Conservation (phyloP, 1,284 basidiomycete species). For the Microbotryomycetes sp. region DNA sequence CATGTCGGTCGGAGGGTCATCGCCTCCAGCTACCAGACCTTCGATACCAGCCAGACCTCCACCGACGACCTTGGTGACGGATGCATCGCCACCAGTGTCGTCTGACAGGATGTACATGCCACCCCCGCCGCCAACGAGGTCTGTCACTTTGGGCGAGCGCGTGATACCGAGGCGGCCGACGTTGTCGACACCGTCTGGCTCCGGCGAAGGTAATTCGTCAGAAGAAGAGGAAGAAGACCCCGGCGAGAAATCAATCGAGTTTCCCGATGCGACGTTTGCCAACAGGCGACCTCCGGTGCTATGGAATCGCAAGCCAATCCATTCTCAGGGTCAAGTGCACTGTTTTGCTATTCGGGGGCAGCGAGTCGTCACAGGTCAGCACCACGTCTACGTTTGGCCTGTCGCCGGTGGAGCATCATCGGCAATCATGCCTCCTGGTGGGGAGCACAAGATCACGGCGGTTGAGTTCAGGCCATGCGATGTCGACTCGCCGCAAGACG, state of each 20-base stretch:
- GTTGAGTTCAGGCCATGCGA: conserved; percentile 65
- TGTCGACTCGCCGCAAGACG: conserved; percentile 44
- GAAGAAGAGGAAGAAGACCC: conserved; percentile 26
- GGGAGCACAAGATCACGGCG: conserved; percentile 59
- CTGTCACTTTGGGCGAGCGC: conserved; percentile 5
- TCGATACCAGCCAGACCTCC: background rate
- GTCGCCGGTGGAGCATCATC: conserved; percentile 46
- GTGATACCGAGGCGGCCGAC: conserved; percentile 16
- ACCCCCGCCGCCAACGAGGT: conserved; percentile 26
- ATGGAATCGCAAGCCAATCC: conserved; percentile 37
- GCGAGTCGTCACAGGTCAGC: conserved; percentile 27
- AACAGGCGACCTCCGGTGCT: conserved; percentile 66
- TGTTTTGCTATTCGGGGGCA: conserved; percentile 30
- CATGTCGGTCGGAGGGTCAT: background rate
- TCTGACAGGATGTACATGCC: conserved; percentile 15
- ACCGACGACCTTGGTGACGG: no score
- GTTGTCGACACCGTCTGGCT: background rate
- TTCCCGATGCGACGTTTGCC: conserved; percentile 73
- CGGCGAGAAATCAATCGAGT: conserved; percentile 48
- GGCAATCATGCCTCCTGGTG: conserved; percentile 13
- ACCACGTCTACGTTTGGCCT: conserved; percentile 32
- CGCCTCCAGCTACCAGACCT: background rate
- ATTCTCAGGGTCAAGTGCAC: conserved; percentile 15
- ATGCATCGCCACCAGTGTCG: no score
- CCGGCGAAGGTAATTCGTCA: conserved; percentile 16